A percentile compares a stretch with the other conserved stretches of the same genome.
Conservation (phyloP, 2,329 filamentous ascomycete genomes). For the Fusarium veterinarium region DNA sequence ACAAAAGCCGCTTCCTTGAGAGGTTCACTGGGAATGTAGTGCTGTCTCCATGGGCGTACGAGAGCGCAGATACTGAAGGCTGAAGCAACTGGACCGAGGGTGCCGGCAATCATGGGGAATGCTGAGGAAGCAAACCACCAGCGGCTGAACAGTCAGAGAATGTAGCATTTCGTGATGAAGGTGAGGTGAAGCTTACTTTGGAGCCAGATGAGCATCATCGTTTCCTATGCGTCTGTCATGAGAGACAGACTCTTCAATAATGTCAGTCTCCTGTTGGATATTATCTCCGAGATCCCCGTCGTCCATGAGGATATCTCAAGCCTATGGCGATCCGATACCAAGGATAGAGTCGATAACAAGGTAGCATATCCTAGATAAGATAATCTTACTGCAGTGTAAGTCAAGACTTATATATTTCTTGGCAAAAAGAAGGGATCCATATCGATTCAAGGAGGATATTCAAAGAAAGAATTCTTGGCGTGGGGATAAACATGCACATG, state of each 20-base stretch:
- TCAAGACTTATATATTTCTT: background rate
- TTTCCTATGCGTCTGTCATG: slow-evolving; percentile 48
- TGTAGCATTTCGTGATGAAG: too few relatives aligned
- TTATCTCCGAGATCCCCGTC: slow-evolving; percentile 54
- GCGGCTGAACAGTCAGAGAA: slow-evolving; percentile 52
- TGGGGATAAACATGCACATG: background rate
- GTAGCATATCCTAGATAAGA: background rate
- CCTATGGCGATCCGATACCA: background rate
- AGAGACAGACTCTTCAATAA: slow-evolving; percentile 42
- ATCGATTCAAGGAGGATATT: background rate
- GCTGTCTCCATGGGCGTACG: slow-evolving; percentile 81
- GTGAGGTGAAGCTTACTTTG: slow-evolving; percentile 52
- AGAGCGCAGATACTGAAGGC: slow-evolving; percentile 88
- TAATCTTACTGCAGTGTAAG: background rate
- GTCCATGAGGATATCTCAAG: slow-evolving; percentile 50
- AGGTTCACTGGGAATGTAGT: slow-evolving; percentile 59
- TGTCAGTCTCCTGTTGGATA: slow-evolving; percentile 50
- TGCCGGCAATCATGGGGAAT: slow-evolving; percentile 84
- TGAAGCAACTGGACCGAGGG: slow-evolving; percentile 86
- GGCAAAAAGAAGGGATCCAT: background rate
- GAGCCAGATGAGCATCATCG: slow-evolving; percentile 57
- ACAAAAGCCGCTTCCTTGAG: slow-evolving; percentile 64
- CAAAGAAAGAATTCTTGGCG: slow-evolving; percentile 11
- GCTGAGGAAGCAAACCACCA: slow-evolving; percentile 74
- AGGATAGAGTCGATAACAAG: background rate